Evolutionary conservation across 768 basidiomycete genomes (phyloP).

Genomic region (Pleurotus ostreatus): DNA sequence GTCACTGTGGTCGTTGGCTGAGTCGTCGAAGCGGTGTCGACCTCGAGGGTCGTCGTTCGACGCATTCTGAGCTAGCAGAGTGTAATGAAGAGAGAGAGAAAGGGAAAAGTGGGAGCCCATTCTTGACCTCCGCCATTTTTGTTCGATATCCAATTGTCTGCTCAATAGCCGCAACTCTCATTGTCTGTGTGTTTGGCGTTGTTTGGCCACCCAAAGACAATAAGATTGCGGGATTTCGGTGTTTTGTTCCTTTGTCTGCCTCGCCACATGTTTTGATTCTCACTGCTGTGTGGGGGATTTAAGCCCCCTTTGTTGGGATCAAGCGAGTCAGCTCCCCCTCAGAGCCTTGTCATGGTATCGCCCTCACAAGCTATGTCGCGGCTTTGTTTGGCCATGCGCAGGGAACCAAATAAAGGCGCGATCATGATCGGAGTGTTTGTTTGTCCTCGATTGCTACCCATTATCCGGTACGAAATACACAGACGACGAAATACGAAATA

Average conservation of each 20-base stretch:
- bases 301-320: no score
- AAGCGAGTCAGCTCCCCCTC: no score
- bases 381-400: no score
- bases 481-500: no score
- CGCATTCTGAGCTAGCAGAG: slow-evolving; percentile 11
- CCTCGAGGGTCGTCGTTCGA: slow-evolving; percentile 11
- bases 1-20: slow-evolving; percentile 1
- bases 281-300: no score
- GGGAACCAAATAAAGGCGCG: no score
- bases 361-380: no score
- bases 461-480: no score
- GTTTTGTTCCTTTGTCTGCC: slow-evolving; percentile 3
- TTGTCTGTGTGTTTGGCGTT: slow-evolving; percentile 7
- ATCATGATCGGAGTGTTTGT: no score
- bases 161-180: slow-evolving; percentile 1
- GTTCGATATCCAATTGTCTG: slow-evolving; percentile 8
- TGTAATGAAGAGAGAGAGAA: background rate
- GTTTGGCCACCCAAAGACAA: slow-evolving; percentile 1
- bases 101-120: background rate
- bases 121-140: background rate
- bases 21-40: slow-evolving; percentile 8
- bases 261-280: no score
- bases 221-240: background rate
- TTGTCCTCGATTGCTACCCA: no score
- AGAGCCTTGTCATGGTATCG: no score